phyloP scores from a whole-genome alignment of 2,329 filamentous ascomycete genomes.

The Xylariomycetidae sp. region DNA sequence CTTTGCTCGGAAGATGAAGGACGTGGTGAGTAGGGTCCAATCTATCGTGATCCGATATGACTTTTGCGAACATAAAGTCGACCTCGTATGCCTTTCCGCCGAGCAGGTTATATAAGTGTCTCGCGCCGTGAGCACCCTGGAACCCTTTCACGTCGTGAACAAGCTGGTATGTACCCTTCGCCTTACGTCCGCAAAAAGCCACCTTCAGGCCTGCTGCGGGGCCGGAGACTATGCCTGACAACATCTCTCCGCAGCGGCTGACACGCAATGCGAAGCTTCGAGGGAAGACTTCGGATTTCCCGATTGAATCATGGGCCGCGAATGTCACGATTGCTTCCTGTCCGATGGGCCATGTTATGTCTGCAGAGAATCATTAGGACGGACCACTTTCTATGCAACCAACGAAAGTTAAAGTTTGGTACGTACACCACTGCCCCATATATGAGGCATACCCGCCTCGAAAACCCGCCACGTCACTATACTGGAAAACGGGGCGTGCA shows the following conservation, averaged over 20 bases:
- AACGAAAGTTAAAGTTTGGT: no score
- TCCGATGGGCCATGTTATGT: constrained; percentile 29
- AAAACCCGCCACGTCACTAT: constrained; percentile 26
- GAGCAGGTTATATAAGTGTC: constrained; percentile 29
- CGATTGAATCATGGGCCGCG: constrained; percentile 22
- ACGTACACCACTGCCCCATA: constrained; percentile 26
- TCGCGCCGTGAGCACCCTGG: constrained; percentile 23
- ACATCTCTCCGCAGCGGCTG: constrained; percentile 22
- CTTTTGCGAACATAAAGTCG: constrained; percentile 22
- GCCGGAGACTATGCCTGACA: constrained; percentile 18
- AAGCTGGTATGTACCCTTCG: constrained; percentile 17
- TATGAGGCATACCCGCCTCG: constrained; percentile 28
- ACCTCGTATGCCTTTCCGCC: constrained; percentile 26
- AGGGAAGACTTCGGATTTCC: constrained; percentile 19
- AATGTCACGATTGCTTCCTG: constrained; percentile 23
- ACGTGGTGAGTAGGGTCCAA: constrained; percentile 1
- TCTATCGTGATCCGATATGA: neutral
- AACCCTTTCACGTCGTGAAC: constrained; percentile 21
- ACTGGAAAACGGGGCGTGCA: constrained; percentile 24
- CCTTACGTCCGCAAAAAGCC: constrained; percentile 21
- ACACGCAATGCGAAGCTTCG: constrained; percentile 18
- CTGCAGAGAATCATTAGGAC: constrained; percentile 1
- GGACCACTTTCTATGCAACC: neutral
- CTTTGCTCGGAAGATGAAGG: constrained; percentile 17
- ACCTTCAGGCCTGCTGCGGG: constrained; percentile 13